A percentile compares a stretch with the other conserved stretches of the same genome.
Evolutionary conservation across 768 basidiomycete genomes (phyloP).

Genomic region (Agrocybe praecox): DNA sequence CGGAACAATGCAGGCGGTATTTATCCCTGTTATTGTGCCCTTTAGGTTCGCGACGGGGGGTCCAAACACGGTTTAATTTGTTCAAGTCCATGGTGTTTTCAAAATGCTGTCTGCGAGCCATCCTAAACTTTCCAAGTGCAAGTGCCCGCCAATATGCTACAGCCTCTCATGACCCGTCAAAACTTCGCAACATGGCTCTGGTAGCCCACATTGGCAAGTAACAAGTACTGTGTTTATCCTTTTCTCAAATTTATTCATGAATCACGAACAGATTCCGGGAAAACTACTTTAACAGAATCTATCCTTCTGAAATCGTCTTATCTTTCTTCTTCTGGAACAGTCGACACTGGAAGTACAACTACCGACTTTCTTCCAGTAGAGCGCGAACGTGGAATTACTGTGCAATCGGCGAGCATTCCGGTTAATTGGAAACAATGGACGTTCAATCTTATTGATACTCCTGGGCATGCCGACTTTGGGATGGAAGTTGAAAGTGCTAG

Average conservation of each 20-base stretch:
- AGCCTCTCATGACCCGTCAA: slow-evolving; percentile 39
- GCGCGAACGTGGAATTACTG: slow-evolving; percentile 88
- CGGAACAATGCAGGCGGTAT: slow-evolving; percentile 20
- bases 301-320: slow-evolving; percentile 78
- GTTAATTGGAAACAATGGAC: slow-evolving; percentile 85
- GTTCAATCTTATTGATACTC: slow-evolving; percentile 89
- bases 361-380: slow-evolving; percentile 91
- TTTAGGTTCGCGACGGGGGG: background rate
- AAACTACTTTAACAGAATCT: slow-evolving; percentile 89
- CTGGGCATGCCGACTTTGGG: slow-evolving; percentile 94
- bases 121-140: slow-evolving; percentile 2
- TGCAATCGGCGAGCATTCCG: slow-evolving; percentile 90
- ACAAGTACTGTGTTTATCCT: background rate
- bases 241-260: background rate
- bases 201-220: slow-evolving; percentile 85
- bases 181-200: slow-evolving; percentile 77
- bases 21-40: slow-evolving; percentile 26
- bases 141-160: slow-evolving; percentile 31
- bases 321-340: slow-evolving; percentile 73
- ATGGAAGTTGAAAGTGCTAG: slow-evolving; percentile 96
- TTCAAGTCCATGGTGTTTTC: slow-evolving; percentile 20
- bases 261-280: slow-evolving; percentile 70
- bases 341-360: slow-evolving; percentile 88
- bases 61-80: background rate
- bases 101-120: slow-evolving; percentile 22